Base-by-base conservation (phyloP, 2,329 filamentous ascomycete genomes). In the Sarocladium kiliense region DNA sequence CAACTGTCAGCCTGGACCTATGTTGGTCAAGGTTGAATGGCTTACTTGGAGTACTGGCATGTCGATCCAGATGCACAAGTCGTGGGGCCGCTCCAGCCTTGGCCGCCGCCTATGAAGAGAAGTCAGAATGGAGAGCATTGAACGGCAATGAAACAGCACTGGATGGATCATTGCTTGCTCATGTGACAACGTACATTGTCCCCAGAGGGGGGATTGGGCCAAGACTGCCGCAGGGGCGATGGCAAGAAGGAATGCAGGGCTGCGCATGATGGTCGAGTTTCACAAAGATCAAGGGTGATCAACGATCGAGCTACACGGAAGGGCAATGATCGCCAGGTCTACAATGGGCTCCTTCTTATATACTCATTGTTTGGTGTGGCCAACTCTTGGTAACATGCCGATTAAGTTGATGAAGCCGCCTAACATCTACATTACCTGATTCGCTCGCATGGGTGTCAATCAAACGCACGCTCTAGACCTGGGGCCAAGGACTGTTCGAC, bases 101-200 rank as follows among this genome's bases (percentile, higher is more conserved):
- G 11, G 7, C 58, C 58, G 30, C 58, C 58, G 32, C 58, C 59
- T 60, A 50, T 45, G 2, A 47, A n/a, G 19, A 21, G 19, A 21
- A 44, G 19, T 21, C 39, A 44, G n/a, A n/a, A n/a, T n/a, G n/a
- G n/a, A n/a, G 21, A 23, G n/a, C 36, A 18, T 39, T 18, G 12
- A 39, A 18, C 5, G 9, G 7, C 16, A 39, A 18, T 9, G 36
- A 39, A 18, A 32, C 7, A 6, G 7, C 30, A 12, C 30, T 12
- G 9, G 7, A 39, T 39, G n/a, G n/a, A n/a, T n/a, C n/a, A n/a
- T n/a, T n/a, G n/a, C n/a, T n/a, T n/a, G n/a, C n/a, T n/a, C n/a
- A n/a, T n/a, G n/a, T n/a, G 23, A 26, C 32, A 14, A 59, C 59
- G 10, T 58, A 59, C 59, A 60, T 37, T 60, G 59, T 37, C 57